Evolutionary conservation across 805 yeast genomes (phyloP), one percentile per base, ranked within the genome.

Genomic region (Myxozyma kluyveri): DNA sequence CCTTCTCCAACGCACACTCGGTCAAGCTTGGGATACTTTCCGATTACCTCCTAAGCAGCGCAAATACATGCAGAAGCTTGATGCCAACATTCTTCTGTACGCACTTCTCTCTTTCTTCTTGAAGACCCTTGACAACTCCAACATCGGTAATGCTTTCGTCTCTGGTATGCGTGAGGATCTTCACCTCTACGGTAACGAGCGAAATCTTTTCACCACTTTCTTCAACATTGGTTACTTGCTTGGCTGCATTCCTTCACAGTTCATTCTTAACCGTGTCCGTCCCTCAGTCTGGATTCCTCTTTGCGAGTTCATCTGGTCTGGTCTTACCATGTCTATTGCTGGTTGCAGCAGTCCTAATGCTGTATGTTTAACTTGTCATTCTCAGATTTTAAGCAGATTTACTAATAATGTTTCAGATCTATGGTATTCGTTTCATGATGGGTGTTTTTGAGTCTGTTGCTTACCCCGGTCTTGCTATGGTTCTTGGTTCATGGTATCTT

Each of bases 111-210:
- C 74, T 4, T 72, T 69, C 61, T 72, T 72, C 65, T 71, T 73
- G 41, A 81, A 80, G 64, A 79, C 81, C 47, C 70, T 84, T 45
- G 88, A 83, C 63, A 75, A 75, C 47, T 72, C 80, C 35, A 84
- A 83, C 63, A 70, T 80, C 52, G 75, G 76, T 54, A 81, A 83
- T 61, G 88, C 88, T 1, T 84, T 81, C 61, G 82, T 81, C 42
- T 76, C 82, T n/a, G 84, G 86, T 23, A 74, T 84, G 79, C 67
- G 75, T 52, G 80, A 50, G 57, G 82, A 74, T 44, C 68, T 83
- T 36, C 71, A 19, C 5, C 40, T 55, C 4, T 45, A 53, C 27
- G 54, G 57, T n/a, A 48, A 52, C n/a, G 52, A 55, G 41, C 45
- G 54, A n/a, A 52, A 55, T 27, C 32, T 52, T 32, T 49, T 52